phyloP scores from a whole-genome alignment of 805 yeast species.

The Sugiyamaella chiloensis region DNA sequence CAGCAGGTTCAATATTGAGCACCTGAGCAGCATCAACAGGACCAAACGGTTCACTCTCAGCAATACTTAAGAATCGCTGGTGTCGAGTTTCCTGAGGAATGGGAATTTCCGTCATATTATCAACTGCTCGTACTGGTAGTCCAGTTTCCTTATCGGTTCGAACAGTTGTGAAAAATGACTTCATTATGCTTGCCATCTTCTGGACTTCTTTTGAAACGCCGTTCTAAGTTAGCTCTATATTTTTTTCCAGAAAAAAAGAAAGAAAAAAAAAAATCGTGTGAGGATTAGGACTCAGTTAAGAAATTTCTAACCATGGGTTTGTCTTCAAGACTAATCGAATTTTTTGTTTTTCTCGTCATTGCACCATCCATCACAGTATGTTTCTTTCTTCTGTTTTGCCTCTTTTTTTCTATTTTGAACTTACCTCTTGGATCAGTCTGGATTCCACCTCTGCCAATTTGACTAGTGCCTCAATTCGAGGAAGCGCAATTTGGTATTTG shows the following conservation, averaged over 20 bases:
- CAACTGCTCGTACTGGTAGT: slow-evolving; percentile 42
- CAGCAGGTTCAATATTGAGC: slow-evolving; percentile 84
- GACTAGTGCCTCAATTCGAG: slow-evolving; percentile 85
- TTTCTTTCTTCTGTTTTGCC: no score
- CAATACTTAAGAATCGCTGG: slow-evolving; percentile 81
- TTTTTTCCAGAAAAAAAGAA: not conserved
- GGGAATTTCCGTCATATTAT: slow-evolving; percentile 91
- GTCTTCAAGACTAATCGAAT: slow-evolving; percentile 85
- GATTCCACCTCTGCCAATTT: slow-evolving; percentile 65
- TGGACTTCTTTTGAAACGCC: slow-evolving; percentile 53
- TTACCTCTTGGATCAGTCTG: slow-evolving; percentile 57
- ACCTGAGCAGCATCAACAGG: slow-evolving; percentile 91
- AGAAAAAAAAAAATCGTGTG: slow-evolving; percentile 25
- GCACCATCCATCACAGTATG: slow-evolving; percentile 20
- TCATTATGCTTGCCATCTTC: slow-evolving; percentile 59
- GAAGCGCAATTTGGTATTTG: slow-evolving; percentile 73
- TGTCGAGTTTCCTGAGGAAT: slow-evolving; percentile 77
- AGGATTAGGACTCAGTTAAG: not conserved
- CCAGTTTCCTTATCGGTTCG: slow-evolving; percentile 22
- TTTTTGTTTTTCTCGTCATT: slow-evolving; percentile 50
- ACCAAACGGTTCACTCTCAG: slow-evolving; percentile 94
- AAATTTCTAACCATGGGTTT: slow-evolving; percentile 49
- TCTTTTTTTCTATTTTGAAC: no score
- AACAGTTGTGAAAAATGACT: slow-evolving; percentile 68
- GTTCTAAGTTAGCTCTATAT: slow-evolving; percentile 36